Evolutionary conservation across 257 asterid species (phyloP), one percentile per base, ranked within the genome.

Genomic region (Mitragyna speciosa): DNA sequence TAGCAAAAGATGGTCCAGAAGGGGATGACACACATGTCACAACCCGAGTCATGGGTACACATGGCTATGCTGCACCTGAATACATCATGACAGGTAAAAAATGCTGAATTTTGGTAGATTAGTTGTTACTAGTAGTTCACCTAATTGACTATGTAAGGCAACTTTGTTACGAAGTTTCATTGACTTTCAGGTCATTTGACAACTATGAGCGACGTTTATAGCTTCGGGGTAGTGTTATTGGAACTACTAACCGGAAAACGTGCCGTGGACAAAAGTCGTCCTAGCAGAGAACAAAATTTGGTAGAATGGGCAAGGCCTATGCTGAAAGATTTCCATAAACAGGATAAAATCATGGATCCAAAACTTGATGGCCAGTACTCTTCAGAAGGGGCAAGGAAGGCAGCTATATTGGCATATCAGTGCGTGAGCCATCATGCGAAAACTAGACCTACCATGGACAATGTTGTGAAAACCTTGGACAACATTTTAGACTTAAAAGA

Each of bases 41-140:
- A 0, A 91, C 97, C 1, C 90, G 97, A 14, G 86, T 94, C 43
- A 92, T 92, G 97, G 98, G 98, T 9, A 94, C 98, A 28, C 93
- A 90, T 30, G 98, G 98, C 61, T 94, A 94, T 1, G 96, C 96
- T 6, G 98, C 98, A 63, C 98, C 98, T 0, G 98, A 94, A 80
- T 94, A 94, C 78, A 65, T 94, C 75, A 91, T 90, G 97, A 90
- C 97, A 70, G 97, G 98, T 91, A 79, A 67, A 31, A 9, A n/a
- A 3, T 14, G 22, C 43, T 65, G 70, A 31, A 65, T 65, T 33
- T 61, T 67, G 26, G 47, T 33, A 30, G 41, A 19, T 30, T 30
- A 30, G 14, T 8, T 31, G 36, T 36, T 36, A 69, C 52, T 19
- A 47, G 45, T 66, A 26, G 76, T 73, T 78, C 43, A 30, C 20